phyloP scores from a whole-genome alignment of 2,329 filamentous ascomycete species.

The Xylariaceae sp. region DNA sequence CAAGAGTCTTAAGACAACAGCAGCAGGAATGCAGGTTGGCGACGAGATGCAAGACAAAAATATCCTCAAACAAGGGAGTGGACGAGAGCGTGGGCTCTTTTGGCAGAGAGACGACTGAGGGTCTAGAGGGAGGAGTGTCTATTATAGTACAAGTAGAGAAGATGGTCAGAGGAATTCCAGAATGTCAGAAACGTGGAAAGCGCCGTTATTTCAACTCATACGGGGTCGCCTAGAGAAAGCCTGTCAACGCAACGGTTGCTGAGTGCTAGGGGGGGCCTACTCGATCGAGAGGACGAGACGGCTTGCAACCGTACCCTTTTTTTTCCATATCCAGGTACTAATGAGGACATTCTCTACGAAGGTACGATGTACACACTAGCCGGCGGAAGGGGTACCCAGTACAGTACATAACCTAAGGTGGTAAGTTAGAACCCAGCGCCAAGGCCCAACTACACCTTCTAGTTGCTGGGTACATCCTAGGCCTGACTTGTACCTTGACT shows the following conservation, averaged over 20 bases:
- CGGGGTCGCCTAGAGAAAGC: slow-evolving; percentile 27
- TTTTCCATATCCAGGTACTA: no score
- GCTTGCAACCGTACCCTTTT: not conserved
- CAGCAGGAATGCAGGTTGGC: slow-evolving; percentile 25
- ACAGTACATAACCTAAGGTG: no score
- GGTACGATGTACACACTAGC: slow-evolving; percentile 13
- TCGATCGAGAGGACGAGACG: slow-evolving; percentile 18
- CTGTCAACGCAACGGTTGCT: slow-evolving; percentile 25
- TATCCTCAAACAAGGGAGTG: slow-evolving; percentile 20
- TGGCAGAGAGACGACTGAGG: slow-evolving; percentile 9
- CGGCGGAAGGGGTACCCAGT: slow-evolving; percentile 19
- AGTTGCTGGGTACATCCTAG: slow-evolving; percentile 15
- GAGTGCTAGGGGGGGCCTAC: slow-evolving; percentile 25
- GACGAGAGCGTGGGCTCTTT: slow-evolving; percentile 10
- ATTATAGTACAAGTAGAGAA: slow-evolving; percentile 37
- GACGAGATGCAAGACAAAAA: slow-evolving; percentile 27
- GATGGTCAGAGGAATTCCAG: slow-evolving; percentile 37
- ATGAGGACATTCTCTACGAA: slow-evolving; percentile 9
- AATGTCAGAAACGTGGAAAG: slow-evolving; percentile 36
- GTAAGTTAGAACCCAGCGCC: slow-evolving; percentile 6
- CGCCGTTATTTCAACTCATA: slow-evolving; percentile 43
- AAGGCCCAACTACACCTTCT: slow-evolving; percentile 13
- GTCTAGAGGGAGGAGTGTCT: slow-evolving; percentile 22
- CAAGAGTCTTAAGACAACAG: slow-evolving; percentile 20
- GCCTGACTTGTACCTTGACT: slow-evolving; percentile 12